Evolutionary conservation across 176 grass and related monocot genomes (phyloP).

Genomic region (Poa pratensis): DNA sequence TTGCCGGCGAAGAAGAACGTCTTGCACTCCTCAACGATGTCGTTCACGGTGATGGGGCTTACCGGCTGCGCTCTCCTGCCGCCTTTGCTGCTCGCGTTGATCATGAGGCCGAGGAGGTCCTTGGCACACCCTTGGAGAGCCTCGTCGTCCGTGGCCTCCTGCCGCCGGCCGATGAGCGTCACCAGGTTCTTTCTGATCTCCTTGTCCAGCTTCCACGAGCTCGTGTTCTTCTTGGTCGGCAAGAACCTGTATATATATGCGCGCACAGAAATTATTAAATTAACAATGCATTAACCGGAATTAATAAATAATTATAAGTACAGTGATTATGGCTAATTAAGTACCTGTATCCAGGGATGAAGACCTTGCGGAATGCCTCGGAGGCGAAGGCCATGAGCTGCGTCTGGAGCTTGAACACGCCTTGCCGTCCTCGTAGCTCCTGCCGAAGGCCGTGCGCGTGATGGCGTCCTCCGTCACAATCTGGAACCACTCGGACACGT

Average conservation of each 20-base stretch:
- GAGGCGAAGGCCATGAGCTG: constrained; percentile 90
- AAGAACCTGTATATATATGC: constrained; percentile 60
- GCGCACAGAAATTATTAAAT: background rate
- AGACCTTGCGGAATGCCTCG: constrained; percentile 93
- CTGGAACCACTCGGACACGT: constrained; percentile 97
- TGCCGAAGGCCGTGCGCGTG: constrained; percentile 86
- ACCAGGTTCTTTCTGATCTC: constrained; percentile 88
- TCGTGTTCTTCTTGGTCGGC: constrained; percentile 96
- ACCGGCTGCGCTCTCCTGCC: constrained; percentile 33
- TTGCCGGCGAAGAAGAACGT: constrained; percentile 97
- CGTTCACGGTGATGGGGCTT: constrained; percentile 72
- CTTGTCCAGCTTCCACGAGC: constrained; percentile 94
- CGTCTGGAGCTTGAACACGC: constrained; percentile 85
- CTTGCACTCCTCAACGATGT: constrained; percentile 98
- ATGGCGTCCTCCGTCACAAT: constrained; percentile 96
- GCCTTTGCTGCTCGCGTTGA: constrained; percentile 49
- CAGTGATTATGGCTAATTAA: background rate
- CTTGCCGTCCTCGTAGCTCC: constrained; percentile 93
- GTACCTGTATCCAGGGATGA: constrained; percentile 98
- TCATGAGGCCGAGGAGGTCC: constrained; percentile 89
- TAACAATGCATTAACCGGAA: background rate
- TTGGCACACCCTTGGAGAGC: constrained; percentile 55
- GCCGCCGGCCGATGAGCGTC: constrained; percentile 69
- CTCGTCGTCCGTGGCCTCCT: constrained; percentile 45
- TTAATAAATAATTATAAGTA: background rate